Evolutionary conservation across 73 alveolate species (phyloP).

Genomic region (Effrenium voratum): DNA sequence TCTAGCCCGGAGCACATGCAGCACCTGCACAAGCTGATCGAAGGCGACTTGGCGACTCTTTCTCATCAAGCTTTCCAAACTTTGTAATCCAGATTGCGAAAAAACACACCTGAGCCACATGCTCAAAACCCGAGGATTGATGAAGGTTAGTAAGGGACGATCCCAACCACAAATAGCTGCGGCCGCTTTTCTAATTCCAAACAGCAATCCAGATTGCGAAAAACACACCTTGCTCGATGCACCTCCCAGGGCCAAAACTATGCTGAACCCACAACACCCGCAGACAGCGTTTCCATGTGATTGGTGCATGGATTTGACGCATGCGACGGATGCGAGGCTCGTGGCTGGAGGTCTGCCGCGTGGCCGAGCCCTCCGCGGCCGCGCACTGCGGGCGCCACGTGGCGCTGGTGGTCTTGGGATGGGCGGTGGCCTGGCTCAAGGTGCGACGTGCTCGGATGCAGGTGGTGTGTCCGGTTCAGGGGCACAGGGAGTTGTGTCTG

Average conservation of each 20-base stretch:
- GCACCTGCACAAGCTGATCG: constrained; percentile 74
- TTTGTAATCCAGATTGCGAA: background rate
- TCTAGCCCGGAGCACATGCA: constrained; percentile 78
- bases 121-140: background rate
- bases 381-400: constrained; percentile 80
- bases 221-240: background rate
- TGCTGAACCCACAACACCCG: no score
- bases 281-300: no score
- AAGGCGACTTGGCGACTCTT: background rate
- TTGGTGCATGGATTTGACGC: no score
- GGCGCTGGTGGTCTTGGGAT: constrained; percentile 45
- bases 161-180: no score
- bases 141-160: no score
- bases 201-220: background rate
- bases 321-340: no score
- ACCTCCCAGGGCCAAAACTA: no score
- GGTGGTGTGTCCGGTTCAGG: no score
- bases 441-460: no score
- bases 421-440: no score
- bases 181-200: no score
- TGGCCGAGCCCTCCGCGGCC: constrained; percentile 17
- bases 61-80: background rate
- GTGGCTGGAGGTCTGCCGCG: constrained; percentile 80
- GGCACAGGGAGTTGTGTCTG: no score
- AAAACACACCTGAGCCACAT: background rate